Percentiles rank a stretch among this genome's conserved stretches.
phyloP scores from a whole-genome alignment of 75 land plant genomes.

The Cunninghamia lanceolata region DNA sequence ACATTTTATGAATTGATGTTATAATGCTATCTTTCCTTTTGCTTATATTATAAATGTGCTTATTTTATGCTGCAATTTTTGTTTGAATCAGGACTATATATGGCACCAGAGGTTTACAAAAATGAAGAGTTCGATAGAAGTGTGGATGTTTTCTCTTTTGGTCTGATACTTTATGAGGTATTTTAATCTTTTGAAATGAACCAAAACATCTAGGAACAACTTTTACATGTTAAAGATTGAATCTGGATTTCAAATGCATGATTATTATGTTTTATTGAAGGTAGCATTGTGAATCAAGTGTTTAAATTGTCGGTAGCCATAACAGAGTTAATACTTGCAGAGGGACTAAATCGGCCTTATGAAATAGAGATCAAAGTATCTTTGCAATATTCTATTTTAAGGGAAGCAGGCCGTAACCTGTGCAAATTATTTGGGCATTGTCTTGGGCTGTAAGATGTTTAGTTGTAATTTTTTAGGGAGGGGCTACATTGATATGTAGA shows the following conservation, averaged over 20 bases:
- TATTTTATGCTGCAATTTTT: slow-evolving; percentile 12
- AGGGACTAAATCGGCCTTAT: neutral
- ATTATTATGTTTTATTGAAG: neutral
- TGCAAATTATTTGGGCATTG: too few species aligned
- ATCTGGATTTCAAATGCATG: neutral
- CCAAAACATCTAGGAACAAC: neutral
- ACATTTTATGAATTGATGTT: neutral
- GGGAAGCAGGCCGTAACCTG: too few species aligned
- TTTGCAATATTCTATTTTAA: too few species aligned
- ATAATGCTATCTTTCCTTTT: neutral
- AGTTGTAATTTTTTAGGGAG: too few species aligned
- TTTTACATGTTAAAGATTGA: neutral
- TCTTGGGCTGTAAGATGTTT: too few species aligned
- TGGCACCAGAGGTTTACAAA: slow-evolving; percentile 82
- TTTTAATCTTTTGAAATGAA: neutral
- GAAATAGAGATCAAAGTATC: neutral
- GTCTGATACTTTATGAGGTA: slow-evolving; percentile 90
- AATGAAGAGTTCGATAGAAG: slow-evolving; percentile 68
- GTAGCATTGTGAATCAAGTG: neutral
- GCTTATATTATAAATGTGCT: too few species aligned
- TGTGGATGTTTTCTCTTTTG: slow-evolving; percentile 86
- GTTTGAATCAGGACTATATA: slow-evolving; percentile 50
- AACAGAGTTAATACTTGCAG: neutral
- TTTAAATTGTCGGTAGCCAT: neutral
- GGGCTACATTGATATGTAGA: too few species aligned